Base-by-base conservation (phyloP, 2,329 filamentous ascomycete genomes). In the Simplicillium sp. region DNA sequence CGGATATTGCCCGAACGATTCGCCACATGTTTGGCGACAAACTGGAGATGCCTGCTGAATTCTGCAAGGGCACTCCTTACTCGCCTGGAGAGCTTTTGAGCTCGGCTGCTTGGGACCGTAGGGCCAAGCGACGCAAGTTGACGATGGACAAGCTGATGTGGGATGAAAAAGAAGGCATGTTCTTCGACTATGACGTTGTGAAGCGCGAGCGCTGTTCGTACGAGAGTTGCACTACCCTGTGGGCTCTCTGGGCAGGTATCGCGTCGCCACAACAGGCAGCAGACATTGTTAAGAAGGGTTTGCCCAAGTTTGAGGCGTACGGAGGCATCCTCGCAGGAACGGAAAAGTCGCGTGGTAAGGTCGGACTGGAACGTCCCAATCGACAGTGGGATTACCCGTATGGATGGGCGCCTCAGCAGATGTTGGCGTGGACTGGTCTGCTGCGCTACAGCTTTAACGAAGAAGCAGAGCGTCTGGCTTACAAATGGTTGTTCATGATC, bases 371-470 rank as follows among this genome's bases (percentile, higher is more conserved):
- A 51, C 77, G 90, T 37, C 92, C 92, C 7, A 97, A 96, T 61
- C 80, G 92, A 51, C 92, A 98, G 60, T 98, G 92, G 92, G 92
- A 98, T 60, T 97, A 88, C 59, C 92, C 92, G 1, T 97, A 92
- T 57, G 92, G 92, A 44, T 98, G 92, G 92, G 92, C 92, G 41
- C 92, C 92, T 28, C 92, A 98, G 69, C 92, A 98, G 68, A 97
- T 98, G 67, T 77, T 98, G 34, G 90, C 92, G 1, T 98, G 92
- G 92, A 89, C 87, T 1, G 92, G 89, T 3, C 69, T 98, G 44
- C 76, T 88, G 54, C 82, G 89, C 14, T 98, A 97, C 57, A 88
- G 89, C 41, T 97, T 94, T 58, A 80, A 83, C 20, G 85, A 90
- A 17, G 89, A 96, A 46, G 88, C 88, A 2, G 85, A 95, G 65